Base-by-base conservation (phyloP, 768 basidiomycete genomes). In the Phaffia tasmanica region DNA sequence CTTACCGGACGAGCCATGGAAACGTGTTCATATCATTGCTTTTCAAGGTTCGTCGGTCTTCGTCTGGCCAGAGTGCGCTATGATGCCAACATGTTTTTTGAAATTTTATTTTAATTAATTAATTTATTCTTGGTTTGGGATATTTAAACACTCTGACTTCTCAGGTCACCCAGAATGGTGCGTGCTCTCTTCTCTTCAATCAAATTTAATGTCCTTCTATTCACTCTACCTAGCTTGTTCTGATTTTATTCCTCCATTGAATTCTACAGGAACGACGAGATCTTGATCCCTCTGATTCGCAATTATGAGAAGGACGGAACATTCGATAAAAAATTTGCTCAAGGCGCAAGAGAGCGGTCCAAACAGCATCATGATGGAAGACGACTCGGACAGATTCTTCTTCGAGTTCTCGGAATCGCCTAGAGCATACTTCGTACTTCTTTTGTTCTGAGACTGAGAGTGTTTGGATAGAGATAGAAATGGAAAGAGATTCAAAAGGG, bases 161-260 rank as follows among this genome's bases (percentile, higher is more conserved):
- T 16, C 46, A 71, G 72, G 72, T 49, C 72, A 73, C 57, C 71
- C 72, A 4, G 72, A 73, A 62, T 73, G 72, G 71, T 69, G 5
- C 62, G 69, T 49, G 35, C 27, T 11, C 35, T 48, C n/a, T 29
- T 57, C 32, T 6, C 27, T 32, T 16, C 27, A 14, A 23, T 15
- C 27, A 32, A 57, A 57, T 27, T 32, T 9, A 19, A 29, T 27
- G n/a, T 23, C 56, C 15, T 7, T 57, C 11, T 57, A 7, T 57
- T 32, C 2, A 19, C 56, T 32, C 18, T 56, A 16, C 29, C 35
- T 42, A 21, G 9, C 30, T 23, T 27, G 46, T 15, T 27, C 15
- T 55, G 18, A 55, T 21, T 18, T n/a, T 27, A 25, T 42, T 57
- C 23, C 32, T 18, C 5, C 51, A 32, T 55, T 47, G 0, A 21